These are phyloP conservation scores for Termitomyces sp. DNA, from an alignment of 1,284 basidiomycete genomes.

Conservation along the genomic window DNA sequence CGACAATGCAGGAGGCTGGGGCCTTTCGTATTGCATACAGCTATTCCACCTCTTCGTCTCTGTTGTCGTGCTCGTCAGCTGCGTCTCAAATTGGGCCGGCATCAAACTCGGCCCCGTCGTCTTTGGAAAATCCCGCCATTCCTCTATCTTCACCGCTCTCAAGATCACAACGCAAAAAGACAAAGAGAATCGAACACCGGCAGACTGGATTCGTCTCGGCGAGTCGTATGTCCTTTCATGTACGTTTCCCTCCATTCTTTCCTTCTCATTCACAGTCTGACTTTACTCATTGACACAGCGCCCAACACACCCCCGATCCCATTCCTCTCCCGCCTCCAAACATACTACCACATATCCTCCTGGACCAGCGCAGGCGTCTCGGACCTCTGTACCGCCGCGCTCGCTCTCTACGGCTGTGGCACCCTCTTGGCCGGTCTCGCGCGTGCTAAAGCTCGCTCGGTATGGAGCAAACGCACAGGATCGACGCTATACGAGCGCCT, in stretches of 20 bases:
- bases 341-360: slow-evolving; percentile 46
- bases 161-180: neutral
- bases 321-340: slow-evolving; percentile 39
- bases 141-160: neutral
- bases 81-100: slow-evolving; percentile 34
- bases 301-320: slow-evolving; percentile 5
- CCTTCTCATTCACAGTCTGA: neutral
- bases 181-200: slow-evolving; percentile 11
- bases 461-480: slow-evolving; percentile 32
- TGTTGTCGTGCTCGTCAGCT: slow-evolving; percentile 52
- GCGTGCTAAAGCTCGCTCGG: slow-evolving; percentile 33
- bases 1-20: slow-evolving; percentile 25
- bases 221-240: slow-evolving; percentile 27
- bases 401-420: slow-evolving; percentile 38
- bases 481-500: slow-evolving; percentile 41
- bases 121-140: slow-evolving; percentile 1
- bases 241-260: slow-evolving; percentile 1
- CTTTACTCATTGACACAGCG: neutral
- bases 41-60: slow-evolving; percentile 60
- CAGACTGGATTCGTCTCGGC: slow-evolving; percentile 25
- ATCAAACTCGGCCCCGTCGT: slow-evolving; percentile 34
- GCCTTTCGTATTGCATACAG: slow-evolving; percentile 50
- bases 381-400: slow-evolving; percentile 54
- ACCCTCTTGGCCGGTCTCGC: slow-evolving; percentile 23
- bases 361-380: slow-evolving; percentile 35